Evolutionary conservation across 805 yeast species (phyloP).

Genomic region (Cyberlindnera euphorbiiphila): DNA sequence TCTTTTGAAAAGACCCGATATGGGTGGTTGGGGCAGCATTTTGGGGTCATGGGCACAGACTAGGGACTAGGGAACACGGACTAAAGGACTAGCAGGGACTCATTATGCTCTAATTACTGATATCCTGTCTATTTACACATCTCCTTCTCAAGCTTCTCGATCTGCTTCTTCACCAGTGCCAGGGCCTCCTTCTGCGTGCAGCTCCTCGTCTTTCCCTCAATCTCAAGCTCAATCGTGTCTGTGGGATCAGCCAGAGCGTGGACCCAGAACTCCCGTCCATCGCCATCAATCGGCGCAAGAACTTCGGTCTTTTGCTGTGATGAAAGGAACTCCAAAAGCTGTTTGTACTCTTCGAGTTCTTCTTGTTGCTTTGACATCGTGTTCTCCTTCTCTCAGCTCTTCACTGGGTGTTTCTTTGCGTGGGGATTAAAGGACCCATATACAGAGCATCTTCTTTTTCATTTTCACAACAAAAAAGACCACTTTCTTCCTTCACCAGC

Average conservation of each 20-base stretch:
- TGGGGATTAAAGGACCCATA: too few species aligned
- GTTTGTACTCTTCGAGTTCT: constrained; percentile 14
- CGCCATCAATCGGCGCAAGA: constrained; percentile 20
- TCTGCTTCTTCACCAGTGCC: constrained; percentile 5
- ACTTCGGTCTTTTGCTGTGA: constrained; percentile 10
- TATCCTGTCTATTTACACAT: too few species aligned
- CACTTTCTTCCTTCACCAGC: too few species aligned
- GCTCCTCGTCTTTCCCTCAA: constrained; percentile 11
- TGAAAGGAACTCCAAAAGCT: constrained; percentile 8
- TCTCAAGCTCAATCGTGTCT: constrained; percentile 11
- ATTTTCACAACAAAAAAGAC: too few species aligned
- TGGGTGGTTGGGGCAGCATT: too few species aligned
- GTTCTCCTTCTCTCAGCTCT: background rate
- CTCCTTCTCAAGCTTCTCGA: constrained; percentile 4
- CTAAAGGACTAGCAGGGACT: too few species aligned
- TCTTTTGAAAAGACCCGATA: too few species aligned
- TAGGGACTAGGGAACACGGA: too few species aligned
- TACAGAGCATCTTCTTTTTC: too few species aligned
- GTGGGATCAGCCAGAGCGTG: constrained; percentile 17
- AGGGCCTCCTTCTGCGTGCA: constrained; percentile 11
- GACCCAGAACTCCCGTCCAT: constrained; percentile 22
- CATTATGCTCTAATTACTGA: too few species aligned
- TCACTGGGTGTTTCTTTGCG: too few species aligned
- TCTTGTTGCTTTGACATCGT: background rate
- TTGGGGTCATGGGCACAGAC: too few species aligned